Percentiles rank a stretch among this genome's conserved stretches.
Conservation (phyloP, 139 green algal genomes). For the Spirogloea muscicola region DNA sequence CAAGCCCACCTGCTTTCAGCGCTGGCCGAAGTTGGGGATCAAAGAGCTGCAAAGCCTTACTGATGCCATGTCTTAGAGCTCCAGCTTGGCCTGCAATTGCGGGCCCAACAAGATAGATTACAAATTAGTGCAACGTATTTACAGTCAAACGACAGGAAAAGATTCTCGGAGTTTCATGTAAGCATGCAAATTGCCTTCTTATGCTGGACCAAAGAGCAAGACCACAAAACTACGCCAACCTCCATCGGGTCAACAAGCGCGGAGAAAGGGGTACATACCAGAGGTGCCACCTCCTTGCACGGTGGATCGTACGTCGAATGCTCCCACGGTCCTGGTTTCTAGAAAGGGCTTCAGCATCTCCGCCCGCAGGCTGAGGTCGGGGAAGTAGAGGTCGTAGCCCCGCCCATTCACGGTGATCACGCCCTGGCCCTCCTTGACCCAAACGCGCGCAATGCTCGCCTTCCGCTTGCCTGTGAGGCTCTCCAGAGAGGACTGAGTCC, state of each 20-base stretch:
- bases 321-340: constrained; percentile 56
- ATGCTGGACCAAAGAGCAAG: too few relatives aligned
- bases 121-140: neutral
- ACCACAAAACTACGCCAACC: neutral
- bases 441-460: constrained; percentile 52
- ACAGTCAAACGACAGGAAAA: neutral
- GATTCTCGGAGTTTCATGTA: too few relatives aligned
- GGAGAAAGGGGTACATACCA: constrained; percentile 2
- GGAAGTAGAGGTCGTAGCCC: constrained; percentile 70
- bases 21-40: constrained; percentile 58
- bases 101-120: neutral
- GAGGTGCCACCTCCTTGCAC: constrained; percentile 48
- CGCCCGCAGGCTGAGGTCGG: constrained; percentile 53
- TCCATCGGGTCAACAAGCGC: neutral
- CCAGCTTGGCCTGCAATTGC: constrained; percentile 43
- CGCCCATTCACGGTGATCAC: constrained; percentile 68
- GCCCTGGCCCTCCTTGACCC: constrained; percentile 52
- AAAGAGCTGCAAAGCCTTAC: constrained; percentile 69
- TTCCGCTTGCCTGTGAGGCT: constrained; percentile 57
- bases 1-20: constrained; percentile 53
- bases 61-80: constrained; percentile 77
- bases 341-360: constrained; percentile 76
- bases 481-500: too few relatives aligned
- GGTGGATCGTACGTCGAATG: constrained; percentile 65
- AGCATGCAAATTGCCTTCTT: too few relatives aligned